Percentiles rank a stretch among this genome's conserved stretches.
Conservation (phyloP, 371 early-diverging fungal species). For the Haplosporangium sp. region DNA sequence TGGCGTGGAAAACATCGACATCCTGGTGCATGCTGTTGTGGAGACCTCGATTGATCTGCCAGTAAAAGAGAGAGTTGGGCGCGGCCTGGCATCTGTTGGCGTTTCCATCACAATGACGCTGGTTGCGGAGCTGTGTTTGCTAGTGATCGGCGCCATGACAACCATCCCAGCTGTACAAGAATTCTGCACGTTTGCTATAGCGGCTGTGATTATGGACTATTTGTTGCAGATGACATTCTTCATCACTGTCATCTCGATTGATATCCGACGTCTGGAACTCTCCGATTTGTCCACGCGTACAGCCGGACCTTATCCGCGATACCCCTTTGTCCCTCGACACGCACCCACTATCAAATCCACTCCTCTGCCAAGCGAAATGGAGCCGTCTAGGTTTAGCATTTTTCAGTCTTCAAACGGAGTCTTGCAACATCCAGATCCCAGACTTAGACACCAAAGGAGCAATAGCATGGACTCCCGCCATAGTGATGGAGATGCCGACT, state of each 20-base stretch:
- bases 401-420: neutral
- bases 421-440: slow-evolving; percentile 4
- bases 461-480: slow-evolving; percentile 21
- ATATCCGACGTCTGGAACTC: slow-evolving; percentile 80
- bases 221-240: slow-evolving; percentile 80
- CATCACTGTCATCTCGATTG: slow-evolving; percentile 75
- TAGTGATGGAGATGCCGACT: slow-evolving; percentile 30
- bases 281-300: slow-evolving; percentile 39
- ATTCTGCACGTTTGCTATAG: slow-evolving; percentile 74
- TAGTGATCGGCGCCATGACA: slow-evolving; percentile 66
- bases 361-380: slow-evolving; percentile 1
- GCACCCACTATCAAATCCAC: slow-evolving; percentile 8
- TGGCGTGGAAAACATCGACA: slow-evolving; percentile 78
- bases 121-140: slow-evolving; percentile 62
- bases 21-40: slow-evolving; percentile 76
- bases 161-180: slow-evolving; percentile 71
- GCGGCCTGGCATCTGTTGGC: slow-evolving; percentile 72
- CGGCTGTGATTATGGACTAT: slow-evolving; percentile 76
- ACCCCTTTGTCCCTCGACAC: slow-evolving; percentile 36
- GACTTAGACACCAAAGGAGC: slow-evolving; percentile 19
- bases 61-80: slow-evolving; percentile 76
- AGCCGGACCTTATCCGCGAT: slow-evolving; percentile 22
- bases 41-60: slow-evolving; percentile 74
- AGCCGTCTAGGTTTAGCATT: slow-evolving; percentile 2
- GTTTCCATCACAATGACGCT: slow-evolving; percentile 70